Percentiles rank a stretch among this genome's conserved stretches.
Conservation (phyloP, 192 early-diverging fungal genomes). For the Gonapodya prolifera region DNA sequence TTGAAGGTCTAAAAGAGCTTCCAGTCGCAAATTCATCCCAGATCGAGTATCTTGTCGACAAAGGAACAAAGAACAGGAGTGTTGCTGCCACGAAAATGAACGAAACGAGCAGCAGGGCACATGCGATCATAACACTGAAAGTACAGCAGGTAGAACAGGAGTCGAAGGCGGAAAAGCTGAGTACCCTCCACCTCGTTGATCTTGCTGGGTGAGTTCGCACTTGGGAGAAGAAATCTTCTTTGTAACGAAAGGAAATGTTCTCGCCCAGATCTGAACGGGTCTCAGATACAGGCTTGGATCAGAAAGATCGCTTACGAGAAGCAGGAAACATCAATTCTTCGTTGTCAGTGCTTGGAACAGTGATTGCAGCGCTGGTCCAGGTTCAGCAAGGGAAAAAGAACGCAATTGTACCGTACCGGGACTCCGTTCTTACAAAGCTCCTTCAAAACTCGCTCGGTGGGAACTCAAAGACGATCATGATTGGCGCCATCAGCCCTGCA, state of each 20-base stretch:
- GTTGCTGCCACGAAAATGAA: constrained; percentile 8
- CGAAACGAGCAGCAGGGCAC: constrained; percentile 4
- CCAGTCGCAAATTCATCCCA: not conserved
- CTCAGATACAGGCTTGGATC: not conserved
- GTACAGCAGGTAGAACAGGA: constrained; percentile 7
- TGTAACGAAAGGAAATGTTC: not conserved
- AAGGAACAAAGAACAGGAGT: constrained; percentile 8
- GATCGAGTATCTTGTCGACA: not conserved
- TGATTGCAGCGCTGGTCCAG: not conserved
- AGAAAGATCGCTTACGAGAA: not conserved
- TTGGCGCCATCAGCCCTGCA: constrained; percentile 57
- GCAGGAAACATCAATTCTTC: not conserved
- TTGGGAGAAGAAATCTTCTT: not conserved
- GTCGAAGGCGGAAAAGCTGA: constrained; percentile 1
- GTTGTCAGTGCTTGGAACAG: not conserved
- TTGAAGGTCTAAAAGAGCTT: not conserved
- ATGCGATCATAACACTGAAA: constrained; percentile 2
- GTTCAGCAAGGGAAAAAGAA: not conserved
- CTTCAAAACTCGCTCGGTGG: constrained; percentile 54
- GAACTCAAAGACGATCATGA: constrained; percentile 71
- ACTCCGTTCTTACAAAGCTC: constrained; percentile 13
- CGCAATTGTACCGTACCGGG: not conserved
- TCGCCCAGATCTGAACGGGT: not conserved
- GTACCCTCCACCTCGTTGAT: not conserved
- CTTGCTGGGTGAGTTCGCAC: not conserved